Conservation (phyloP, 306 rosid genomes). For the Ochetophila trinervis region DNA sequence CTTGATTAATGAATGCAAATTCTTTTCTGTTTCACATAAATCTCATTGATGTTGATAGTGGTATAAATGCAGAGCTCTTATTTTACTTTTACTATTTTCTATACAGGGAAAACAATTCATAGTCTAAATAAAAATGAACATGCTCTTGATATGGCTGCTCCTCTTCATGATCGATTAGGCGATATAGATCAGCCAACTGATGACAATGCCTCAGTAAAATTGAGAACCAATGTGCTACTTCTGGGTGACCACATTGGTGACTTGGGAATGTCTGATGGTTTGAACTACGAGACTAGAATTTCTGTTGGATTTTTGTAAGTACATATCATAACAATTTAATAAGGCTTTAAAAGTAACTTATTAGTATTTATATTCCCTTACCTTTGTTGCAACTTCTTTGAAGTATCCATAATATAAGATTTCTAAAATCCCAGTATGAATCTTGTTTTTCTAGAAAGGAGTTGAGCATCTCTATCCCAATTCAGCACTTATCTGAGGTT, state of each 20-base stretch:
- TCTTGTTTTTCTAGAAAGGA: background rate
- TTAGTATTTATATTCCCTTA: background rate
- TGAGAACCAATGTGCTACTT: conserved; percentile 82
- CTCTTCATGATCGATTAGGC: conserved; percentile 71
- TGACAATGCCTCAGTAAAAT: conserved; percentile 58
- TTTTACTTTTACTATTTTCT: conserved; percentile 15
- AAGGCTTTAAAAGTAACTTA: conserved; percentile 1
- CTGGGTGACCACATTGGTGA: conserved; percentile 93
- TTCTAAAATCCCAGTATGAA: background rate
- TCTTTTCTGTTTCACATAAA: background rate
- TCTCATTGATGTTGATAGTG: background rate
- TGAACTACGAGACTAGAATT: conserved; percentile 72
- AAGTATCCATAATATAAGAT: background rate
- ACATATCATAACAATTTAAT: background rate
- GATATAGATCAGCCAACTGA: conserved; percentile 41
- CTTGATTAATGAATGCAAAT: background rate
- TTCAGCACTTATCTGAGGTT: background rate
- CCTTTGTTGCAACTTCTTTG: no score
- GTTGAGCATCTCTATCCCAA: background rate
- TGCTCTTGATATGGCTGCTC: conserved; percentile 92
- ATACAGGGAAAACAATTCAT: conserved; percentile 83
- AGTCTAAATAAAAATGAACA: conserved; percentile 91
- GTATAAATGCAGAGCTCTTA: background rate
- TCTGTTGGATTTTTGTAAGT: conserved; percentile 91
- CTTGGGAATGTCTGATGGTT: conserved; percentile 92